A percentile compares a stretch with the other conserved stretches of the same genome.
These are phyloP conservation scores for Capsella rubella DNA, from an alignment of 441 rosid genomes.

Conservation along the genomic window DNA sequence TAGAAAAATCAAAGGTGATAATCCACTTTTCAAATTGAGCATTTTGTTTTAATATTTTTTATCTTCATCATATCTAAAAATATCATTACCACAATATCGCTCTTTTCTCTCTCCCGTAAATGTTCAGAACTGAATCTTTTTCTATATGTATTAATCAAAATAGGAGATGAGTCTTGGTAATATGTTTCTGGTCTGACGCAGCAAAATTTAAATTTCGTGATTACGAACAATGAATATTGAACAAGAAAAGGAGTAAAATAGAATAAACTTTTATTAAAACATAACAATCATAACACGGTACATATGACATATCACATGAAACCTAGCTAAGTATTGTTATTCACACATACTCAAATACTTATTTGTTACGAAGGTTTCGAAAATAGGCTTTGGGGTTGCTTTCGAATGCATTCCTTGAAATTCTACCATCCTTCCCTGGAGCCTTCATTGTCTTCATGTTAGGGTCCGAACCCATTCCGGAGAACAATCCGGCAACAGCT, in stretches of 20 bases:
- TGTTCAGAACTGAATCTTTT: too few species aligned
- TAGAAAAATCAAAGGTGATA: too few species aligned
- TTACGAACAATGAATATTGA: neutral
- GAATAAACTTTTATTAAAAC: neutral
- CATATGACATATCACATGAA: constrained; percentile 20
- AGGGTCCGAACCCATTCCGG: neutral
- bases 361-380: constrained; percentile 35
- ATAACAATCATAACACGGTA: constrained; percentile 15
- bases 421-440: constrained; percentile 35
- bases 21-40: too few species aligned
- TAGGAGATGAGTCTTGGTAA: neutral
- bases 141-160: neutral
- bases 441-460: constrained; percentile 36
- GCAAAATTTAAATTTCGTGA: too few species aligned
- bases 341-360: constrained; percentile 1
- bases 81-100: too few species aligned
- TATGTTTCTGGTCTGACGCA: too few species aligned
- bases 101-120: too few species aligned
- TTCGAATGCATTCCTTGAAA: constrained; percentile 20
- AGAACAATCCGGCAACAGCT: constrained; percentile 27
- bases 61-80: too few species aligned
- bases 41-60: too few species aligned
- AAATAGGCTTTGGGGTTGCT: constrained; percentile 32
- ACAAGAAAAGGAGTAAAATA: neutral
- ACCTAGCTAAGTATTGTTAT: neutral